Evolutionary conservation across 805 yeast species (phyloP).

Genomic region (Candida tibetensis): DNA sequence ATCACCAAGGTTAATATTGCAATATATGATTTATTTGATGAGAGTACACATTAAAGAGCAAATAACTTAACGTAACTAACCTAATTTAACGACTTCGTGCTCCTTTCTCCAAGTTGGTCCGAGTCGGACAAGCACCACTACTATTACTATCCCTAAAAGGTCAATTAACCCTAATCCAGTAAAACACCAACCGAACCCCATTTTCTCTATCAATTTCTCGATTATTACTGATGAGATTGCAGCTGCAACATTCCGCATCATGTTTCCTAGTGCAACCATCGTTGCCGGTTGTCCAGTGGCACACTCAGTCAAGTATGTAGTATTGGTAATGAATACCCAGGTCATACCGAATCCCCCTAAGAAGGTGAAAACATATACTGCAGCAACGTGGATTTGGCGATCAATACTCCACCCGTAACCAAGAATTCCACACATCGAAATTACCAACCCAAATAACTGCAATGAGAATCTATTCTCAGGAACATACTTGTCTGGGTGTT

Average conservation of each 20-base stretch:
- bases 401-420: constrained; percentile 55
- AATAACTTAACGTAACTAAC: too few species aligned
- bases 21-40: too few species aligned
- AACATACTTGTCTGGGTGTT: constrained; percentile 26
- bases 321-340: constrained; percentile 52
- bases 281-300: constrained; percentile 50
- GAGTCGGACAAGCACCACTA: constrained; percentile 15
- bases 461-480: constrained; percentile 48
- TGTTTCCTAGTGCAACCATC: constrained; percentile 51
- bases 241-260: constrained; percentile 53
- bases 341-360: constrained; percentile 53
- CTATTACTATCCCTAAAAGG: constrained; percentile 14
- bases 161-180: constrained; percentile 45
- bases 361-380: constrained; percentile 44
- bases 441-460: constrained; percentile 42
- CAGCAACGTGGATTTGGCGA: constrained; percentile 33
- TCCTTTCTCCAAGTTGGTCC: constrained; percentile 27
- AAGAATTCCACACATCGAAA: constrained; percentile 44
- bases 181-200: constrained; percentile 56
- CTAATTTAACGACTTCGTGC: too few species aligned
- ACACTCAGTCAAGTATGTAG: constrained; percentile 53
- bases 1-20: too few species aligned
- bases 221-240: constrained; percentile 50
- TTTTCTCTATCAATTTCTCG: constrained; percentile 25
- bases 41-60: too few species aligned